Base-by-base conservation (phyloP, 2,329 filamentous ascomycete genomes). In the Aspergillus fumigatiaffinis region DNA sequence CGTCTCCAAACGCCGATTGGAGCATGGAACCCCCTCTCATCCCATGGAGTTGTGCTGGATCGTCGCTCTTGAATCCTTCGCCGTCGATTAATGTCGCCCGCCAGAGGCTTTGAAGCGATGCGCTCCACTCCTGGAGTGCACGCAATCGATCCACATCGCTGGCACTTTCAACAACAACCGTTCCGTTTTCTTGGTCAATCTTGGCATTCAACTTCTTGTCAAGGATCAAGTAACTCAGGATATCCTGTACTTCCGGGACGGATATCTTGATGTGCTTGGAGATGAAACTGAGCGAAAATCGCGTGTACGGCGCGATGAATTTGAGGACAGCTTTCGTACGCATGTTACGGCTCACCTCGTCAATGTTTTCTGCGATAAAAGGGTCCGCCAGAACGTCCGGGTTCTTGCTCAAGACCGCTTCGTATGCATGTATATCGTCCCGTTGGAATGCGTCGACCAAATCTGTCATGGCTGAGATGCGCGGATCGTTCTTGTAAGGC, bases 281-380 rank as follows among this genome's bases (percentile, higher is more conserved):
- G 65, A 99, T 91, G 82, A 95, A 96, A 21, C 82, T 80, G 25
- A 97, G 80, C 62, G 89, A 91, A 84, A 97, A 96, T 52, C 92
- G 87, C 5, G 91, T 95, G 79, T 97, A 99, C 0, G 94, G 94
- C 4, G 92, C 92, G 62, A 97, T 94, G 25, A 97, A 82, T 77
- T 94, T 96, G 62, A 96, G 79, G 9, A 97, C 87, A 1, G 92
- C 93, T 80, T 97, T 97, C 63, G 92, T 97, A 54, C 94, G 90
- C 89, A 99, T 96, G 75, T 94, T 97, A 47, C 94, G 90, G 53
- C 93, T 99, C 56, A 99, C 93, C 77, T 99, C 94, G 74, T 97
- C 94, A 66, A 99, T 99, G 72, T 99, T 97, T 77, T 97, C 94
- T 28, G 93, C 93, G 66, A 99, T 99, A 77, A 97, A 99, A 0